Percentiles rank a stretch among this genome's conserved stretches.
Conservation (phyloP, 805 yeast species). For the Yarrowia deformans region DNA sequence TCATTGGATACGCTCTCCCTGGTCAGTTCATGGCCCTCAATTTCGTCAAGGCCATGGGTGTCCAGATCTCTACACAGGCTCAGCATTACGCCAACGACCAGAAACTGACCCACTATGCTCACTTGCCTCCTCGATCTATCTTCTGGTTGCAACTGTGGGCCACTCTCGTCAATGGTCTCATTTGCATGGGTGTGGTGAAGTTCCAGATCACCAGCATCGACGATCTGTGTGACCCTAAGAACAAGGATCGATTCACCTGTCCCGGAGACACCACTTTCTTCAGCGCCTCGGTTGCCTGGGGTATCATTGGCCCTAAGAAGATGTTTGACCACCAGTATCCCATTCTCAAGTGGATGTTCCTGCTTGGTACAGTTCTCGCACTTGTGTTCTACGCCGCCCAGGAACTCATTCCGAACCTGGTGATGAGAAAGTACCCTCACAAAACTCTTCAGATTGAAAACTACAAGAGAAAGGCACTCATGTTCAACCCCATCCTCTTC, state of each 20-base stretch:
- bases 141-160: slow-evolving; percentile 54
- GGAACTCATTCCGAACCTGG: slow-evolving; percentile 43
- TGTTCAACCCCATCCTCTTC: slow-evolving; percentile 16
- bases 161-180: slow-evolving; percentile 52
- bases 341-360: slow-evolving; percentile 43
- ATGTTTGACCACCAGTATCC: slow-evolving; percentile 51
- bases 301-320: slow-evolving; percentile 59
- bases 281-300: slow-evolving; percentile 57
- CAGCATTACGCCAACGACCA: slow-evolving; percentile 61
- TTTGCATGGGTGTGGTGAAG: slow-evolving; percentile 48
- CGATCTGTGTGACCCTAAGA: slow-evolving; percentile 45
- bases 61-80: slow-evolving; percentile 68
- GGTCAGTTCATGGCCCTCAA: slow-evolving; percentile 69
- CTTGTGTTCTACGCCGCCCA: slow-evolving; percentile 35
- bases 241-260: slow-evolving; percentile 47
- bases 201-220: slow-evolving; percentile 49
- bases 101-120: slow-evolving; percentile 67
- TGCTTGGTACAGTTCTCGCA: slow-evolving; percentile 46
- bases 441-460: neutral
- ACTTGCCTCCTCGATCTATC: slow-evolving; percentile 64
- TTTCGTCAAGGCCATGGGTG: slow-evolving; percentile 65
- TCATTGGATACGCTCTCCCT: slow-evolving; percentile 70
- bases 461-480: neutral
- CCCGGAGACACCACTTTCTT: slow-evolving; percentile 56
- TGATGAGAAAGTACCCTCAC: slow-evolving; percentile 9